phyloP scores from a whole-genome alignment of 1,139 yeast genomes.

The Citeromyces siamensis region DNA sequence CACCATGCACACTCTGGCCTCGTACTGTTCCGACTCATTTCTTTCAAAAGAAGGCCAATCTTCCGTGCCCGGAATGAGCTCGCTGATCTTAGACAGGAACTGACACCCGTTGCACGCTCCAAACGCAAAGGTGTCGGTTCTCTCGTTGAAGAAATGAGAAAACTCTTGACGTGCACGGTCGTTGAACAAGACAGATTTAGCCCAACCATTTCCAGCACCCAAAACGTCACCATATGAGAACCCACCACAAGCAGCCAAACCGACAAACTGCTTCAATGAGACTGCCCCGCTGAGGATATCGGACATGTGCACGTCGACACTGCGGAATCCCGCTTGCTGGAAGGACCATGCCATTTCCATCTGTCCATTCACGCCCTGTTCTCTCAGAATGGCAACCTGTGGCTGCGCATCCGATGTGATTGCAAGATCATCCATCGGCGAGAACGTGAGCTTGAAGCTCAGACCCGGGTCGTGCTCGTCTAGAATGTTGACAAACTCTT shows the following conservation, averaged over 20 bases:
- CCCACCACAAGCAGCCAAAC: constrained; percentile 98
- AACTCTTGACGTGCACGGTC: constrained; percentile 70
- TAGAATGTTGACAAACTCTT: constrained; percentile 62
- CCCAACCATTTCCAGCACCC: constrained; percentile 99
- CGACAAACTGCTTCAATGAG: constrained; percentile 71
- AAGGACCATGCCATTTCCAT: constrained; percentile 98
- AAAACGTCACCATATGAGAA: constrained; percentile 98
- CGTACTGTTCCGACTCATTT: constrained; percentile 89
- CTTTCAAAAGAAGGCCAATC: constrained; percentile 96
- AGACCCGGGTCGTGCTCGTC: constrained; percentile 92
- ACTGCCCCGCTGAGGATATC: constrained; percentile 72
- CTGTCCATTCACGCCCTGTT: constrained; percentile 98
- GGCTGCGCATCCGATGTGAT: constrained; percentile 34
- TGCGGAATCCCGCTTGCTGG: constrained; percentile 88
- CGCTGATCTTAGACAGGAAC: constrained; percentile 79
- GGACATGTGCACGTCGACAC: constrained; percentile 94
- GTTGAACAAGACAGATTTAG: constrained; percentile 89
- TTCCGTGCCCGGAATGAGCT: constrained; percentile 88
- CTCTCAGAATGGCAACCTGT: constrained; percentile 91
- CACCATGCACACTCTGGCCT: constrained; percentile 89
- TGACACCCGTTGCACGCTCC: constrained; percentile 99
- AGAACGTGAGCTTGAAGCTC: constrained; percentile 63
- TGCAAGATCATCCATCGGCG: constrained; percentile 31
- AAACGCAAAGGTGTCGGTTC: constrained; percentile 91
- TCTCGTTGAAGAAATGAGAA: constrained; percentile 66